These are phyloP conservation scores for Diutina ranongensis DNA, from an alignment of 1,139 yeast genomes.

Conservation along the genomic window DNA sequence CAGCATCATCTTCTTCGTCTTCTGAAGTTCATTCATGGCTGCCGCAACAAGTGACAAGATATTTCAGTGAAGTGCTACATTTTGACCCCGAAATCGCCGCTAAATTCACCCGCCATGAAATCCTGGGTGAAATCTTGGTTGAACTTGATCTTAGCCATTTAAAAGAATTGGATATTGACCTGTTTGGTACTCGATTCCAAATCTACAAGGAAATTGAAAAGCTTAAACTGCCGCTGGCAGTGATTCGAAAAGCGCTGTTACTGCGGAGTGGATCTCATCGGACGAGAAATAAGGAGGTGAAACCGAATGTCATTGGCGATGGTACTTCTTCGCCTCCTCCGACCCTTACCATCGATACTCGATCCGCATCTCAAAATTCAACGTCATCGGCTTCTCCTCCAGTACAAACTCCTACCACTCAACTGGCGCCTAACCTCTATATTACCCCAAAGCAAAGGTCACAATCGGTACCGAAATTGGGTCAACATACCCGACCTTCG, in stretches of 20 bases:
- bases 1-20: not conserved
- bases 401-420: not conserved
- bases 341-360: not conserved
- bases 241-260: not conserved
- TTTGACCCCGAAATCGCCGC: conserved; percentile 65
- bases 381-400: not conserved
- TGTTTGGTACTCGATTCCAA: conserved; percentile 93
- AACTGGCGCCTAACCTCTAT: not conserved
- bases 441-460: not conserved
- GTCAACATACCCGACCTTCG: not conserved
- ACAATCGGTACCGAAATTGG: not conserved
- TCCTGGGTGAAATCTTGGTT: conserved; percentile 73
- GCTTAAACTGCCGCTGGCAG: conserved; percentile 16
- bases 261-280: not conserved
- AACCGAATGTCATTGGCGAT: not conserved
- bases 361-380: not conserved
- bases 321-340: not conserved
- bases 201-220: conserved; percentile 80
- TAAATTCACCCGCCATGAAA: conserved; percentile 77
- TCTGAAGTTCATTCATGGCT: conserved; percentile 44
- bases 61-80: conserved; percentile 55
- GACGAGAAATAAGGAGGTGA: not conserved
- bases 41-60: conserved; percentile 73
- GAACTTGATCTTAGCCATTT: conserved; percentile 79
- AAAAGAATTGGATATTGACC: conserved; percentile 82